These are phyloP conservation scores for Earliella scabrosa DNA, from an alignment of 1,284 basidiomycete genomes.

Conservation along the genomic window DNA sequence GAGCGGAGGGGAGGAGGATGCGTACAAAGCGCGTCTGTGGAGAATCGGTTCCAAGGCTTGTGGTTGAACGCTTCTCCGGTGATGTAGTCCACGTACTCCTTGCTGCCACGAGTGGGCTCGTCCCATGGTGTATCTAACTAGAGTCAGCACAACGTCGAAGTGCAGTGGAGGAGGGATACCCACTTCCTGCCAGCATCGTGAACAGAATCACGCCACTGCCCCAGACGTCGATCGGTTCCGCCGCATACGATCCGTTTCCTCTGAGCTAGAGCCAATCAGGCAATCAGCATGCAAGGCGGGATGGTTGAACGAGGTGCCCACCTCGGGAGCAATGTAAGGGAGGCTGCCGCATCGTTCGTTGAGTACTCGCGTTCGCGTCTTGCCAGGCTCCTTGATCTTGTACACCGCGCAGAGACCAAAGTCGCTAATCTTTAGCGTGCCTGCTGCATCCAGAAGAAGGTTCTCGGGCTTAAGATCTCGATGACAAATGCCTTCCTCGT, in stretches of 20 bases:
- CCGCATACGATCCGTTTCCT: slow-evolving; percentile 70
- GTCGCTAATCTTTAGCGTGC: slow-evolving; percentile 90
- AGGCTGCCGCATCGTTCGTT: slow-evolving; percentile 91
- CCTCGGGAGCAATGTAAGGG: slow-evolving; percentile 96
- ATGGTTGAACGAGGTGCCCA: slow-evolving; percentile 38
- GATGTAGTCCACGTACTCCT: slow-evolving; percentile 81
- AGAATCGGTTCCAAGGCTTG: slow-evolving; percentile 83
- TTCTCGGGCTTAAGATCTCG: slow-evolving; percentile 98
- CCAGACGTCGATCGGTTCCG: slow-evolving; percentile 96
- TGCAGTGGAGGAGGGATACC: slow-evolving; percentile 35
- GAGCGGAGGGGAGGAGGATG: slow-evolving; percentile 10
- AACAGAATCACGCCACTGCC: slow-evolving; percentile 96
- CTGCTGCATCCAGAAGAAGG: slow-evolving; percentile 79
- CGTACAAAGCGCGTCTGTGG: slow-evolving; percentile 64
- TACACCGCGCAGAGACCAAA: slow-evolving; percentile 95
- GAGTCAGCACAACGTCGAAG: too few species aligned
- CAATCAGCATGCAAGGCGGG: not conserved
- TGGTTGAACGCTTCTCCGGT: slow-evolving; percentile 79
- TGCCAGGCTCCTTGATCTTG: slow-evolving; percentile 86
- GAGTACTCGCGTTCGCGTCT: slow-evolving; percentile 66
- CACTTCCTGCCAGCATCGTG: slow-evolving; percentile 91
- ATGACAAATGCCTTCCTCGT: slow-evolving; percentile 91
- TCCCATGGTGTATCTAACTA: slow-evolving; percentile 95
- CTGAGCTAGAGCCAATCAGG: slow-evolving; percentile 36
- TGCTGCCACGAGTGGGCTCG: slow-evolving; percentile 81